Percentiles rank a stretch among this genome's conserved stretches.
Evolutionary conservation across 2,329 filamentous ascomycete genomes (phyloP).

Genomic region (Claviceps purpurea): DNA sequence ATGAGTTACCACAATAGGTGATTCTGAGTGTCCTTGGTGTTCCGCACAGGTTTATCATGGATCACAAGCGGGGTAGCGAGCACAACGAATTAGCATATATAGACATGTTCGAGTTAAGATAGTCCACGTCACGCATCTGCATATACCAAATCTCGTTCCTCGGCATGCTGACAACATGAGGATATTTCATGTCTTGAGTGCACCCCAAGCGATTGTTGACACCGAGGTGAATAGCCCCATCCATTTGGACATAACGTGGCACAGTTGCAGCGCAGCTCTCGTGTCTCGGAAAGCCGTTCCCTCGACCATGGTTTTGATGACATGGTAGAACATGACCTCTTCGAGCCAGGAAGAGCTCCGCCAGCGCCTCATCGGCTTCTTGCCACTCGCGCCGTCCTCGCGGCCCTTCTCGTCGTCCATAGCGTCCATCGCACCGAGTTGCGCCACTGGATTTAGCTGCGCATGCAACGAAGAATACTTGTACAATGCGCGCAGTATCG

Average conservation of each 20-base stretch:
- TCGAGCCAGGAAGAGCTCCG: slow-evolving; percentile 51
- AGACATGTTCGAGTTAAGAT: not conserved
- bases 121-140: too few species aligned
- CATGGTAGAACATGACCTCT: slow-evolving; percentile 85
- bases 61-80: not conserved
- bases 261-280: slow-evolving; percentile 36
- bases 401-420: slow-evolving; percentile 1
- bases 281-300: slow-evolving; percentile 32
- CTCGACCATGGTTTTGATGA: slow-evolving; percentile 70
- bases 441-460: slow-evolving; percentile 5
- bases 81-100: not conserved
- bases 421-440: slow-evolving; percentile 3
- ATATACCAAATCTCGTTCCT: not conserved
- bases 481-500: slow-evolving; percentile 41
- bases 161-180: not conserved
- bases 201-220: slow-evolving; percentile 16
- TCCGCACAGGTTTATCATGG: too few species aligned
- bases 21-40: too few species aligned
- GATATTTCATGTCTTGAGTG: not conserved
- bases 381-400: slow-evolving; percentile 7
- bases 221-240: slow-evolving; percentile 43
- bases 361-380: slow-evolving; percentile 29
- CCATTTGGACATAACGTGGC: slow-evolving; percentile 40
- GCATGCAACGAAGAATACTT: slow-evolving; percentile 41
- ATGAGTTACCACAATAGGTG: not conserved